These are phyloP conservation scores for Saksenaea oblongispora DNA, from an alignment of 371 early-diverging fungal species.

Conservation along the genomic window DNA sequence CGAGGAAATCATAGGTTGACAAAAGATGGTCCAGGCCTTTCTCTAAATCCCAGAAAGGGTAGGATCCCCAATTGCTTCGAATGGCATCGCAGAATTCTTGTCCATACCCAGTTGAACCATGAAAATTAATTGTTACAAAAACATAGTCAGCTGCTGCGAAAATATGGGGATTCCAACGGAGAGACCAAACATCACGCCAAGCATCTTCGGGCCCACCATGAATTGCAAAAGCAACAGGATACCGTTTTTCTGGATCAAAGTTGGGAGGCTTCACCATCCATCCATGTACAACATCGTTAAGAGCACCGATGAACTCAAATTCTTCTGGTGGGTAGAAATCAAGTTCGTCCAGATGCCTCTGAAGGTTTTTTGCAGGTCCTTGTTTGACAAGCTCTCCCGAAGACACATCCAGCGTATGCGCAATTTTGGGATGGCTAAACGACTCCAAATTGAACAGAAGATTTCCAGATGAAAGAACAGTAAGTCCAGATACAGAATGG, in stretches of 20 bases:
- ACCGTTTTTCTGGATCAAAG: conserved; percentile 60
- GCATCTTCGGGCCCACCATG: conserved; percentile 89
- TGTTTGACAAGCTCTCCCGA: conserved; percentile 14
- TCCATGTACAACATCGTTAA: conserved; percentile 68
- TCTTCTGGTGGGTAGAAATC: conserved; percentile 55
- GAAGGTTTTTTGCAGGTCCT: conserved; percentile 29
- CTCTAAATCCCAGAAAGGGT: conserved; percentile 76
- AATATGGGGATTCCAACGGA: conserved; percentile 77
- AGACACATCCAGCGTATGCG: conserved; percentile 35
- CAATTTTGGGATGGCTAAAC: conserved; percentile 52
- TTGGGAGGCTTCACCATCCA: conserved; percentile 70
- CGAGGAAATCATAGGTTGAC: conserved; percentile 60
- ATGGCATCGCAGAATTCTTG: conserved; percentile 77
- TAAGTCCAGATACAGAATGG: conserved; percentile 49
- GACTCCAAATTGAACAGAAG: conserved; percentile 44
- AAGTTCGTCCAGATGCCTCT: conserved; percentile 27
- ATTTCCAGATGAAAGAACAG: conserved; percentile 35
- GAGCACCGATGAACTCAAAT: conserved; percentile 69
- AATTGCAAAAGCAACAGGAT: conserved; percentile 82
- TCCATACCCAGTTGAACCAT: conserved; percentile 86
- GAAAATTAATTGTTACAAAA: conserved; percentile 76
- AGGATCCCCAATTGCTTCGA: conserved; percentile 75
- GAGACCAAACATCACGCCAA: conserved; percentile 71
- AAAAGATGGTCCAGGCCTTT: conserved; percentile 72
- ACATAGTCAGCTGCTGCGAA: conserved; percentile 74